phyloP scores from a whole-genome alignment of 1,284 basidiomycete species.

The Erythrobasidium hasegawianum region DNA sequence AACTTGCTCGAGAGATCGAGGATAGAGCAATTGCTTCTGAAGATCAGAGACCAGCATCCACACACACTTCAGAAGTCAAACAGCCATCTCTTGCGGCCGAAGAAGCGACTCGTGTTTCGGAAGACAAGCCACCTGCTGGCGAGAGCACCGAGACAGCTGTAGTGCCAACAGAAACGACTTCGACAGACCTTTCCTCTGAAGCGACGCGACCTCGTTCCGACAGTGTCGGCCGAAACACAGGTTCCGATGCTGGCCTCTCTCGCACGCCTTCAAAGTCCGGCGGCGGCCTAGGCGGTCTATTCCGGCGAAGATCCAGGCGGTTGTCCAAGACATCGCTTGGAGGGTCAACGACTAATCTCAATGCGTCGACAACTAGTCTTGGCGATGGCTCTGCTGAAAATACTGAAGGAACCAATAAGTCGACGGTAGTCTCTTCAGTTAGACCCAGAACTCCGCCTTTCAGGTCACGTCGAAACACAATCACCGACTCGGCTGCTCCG shows the following conservation, averaged over 20 bases:
- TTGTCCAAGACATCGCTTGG: not conserved
- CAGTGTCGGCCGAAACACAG: not conserved
- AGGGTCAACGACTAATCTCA: not conserved
- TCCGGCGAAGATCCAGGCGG: constrained; percentile 25
- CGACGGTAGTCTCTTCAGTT: not conserved
- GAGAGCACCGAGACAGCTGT: too few species aligned
- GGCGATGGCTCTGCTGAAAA: not conserved
- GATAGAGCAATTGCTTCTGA: too few species aligned
- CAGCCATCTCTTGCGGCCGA: too few species aligned
- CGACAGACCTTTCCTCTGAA: too few species aligned
- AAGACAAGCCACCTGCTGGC: too few species aligned
- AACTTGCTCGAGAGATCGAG: too few species aligned
- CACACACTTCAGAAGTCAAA: too few species aligned
- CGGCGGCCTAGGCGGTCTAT: constrained; percentile 67
- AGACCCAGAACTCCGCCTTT: constrained; percentile 2
- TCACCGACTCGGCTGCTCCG: not conserved
- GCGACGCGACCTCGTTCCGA: too few species aligned
- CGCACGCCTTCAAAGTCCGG: constrained; percentile 68
- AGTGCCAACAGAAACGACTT: too few species aligned
- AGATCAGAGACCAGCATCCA: too few species aligned
- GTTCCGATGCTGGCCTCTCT: not conserved
- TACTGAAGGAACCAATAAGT: not conserved
- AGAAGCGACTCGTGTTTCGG: too few species aligned
- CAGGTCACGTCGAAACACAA: not conserved
- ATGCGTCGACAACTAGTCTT: not conserved